A percentile compares a stretch with the other conserved stretches of the same genome.
phyloP scores from a whole-genome alignment of 257 asterid species.

The Anisodus tanguticus region DNA sequence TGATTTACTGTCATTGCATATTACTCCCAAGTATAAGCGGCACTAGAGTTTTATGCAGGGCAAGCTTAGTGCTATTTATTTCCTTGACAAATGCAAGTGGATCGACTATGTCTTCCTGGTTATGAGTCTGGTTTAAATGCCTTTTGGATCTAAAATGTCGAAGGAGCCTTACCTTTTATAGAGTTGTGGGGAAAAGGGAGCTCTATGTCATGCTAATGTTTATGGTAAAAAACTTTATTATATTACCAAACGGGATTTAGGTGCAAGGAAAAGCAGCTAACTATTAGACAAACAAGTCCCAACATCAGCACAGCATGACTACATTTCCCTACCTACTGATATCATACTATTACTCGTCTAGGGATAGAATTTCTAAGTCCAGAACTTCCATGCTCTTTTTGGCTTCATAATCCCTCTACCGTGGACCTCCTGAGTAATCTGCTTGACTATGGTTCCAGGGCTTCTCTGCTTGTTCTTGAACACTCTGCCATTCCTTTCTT shows the following conservation, averaged over 20 bases:
- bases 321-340: background rate
- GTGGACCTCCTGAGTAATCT: background rate
- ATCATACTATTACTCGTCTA: background rate
- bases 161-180: background rate
- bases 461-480: slow-evolving; percentile 4
- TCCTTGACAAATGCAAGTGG: background rate
- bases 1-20: background rate
- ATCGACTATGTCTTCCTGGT: background rate
- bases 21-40: background rate
- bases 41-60: background rate
- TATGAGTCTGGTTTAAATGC: slow-evolving; percentile 1
- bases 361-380: background rate
- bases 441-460: background rate
- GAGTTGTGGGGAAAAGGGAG: background rate
- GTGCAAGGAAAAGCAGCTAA: background rate
- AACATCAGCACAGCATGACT: background rate
- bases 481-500: background rate
- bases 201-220: background rate
- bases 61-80: too few species aligned
- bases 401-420: background rate
- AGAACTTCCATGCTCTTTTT: background rate
- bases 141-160: background rate
- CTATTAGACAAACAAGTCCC: background rate
- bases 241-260: background rate
- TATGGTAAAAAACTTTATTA: background rate